Evolutionary conservation across 352 stramenopile genomes (phyloP), one percentile per base, ranked within the genome.

Genomic region (Phytophthora brassicae): DNA sequence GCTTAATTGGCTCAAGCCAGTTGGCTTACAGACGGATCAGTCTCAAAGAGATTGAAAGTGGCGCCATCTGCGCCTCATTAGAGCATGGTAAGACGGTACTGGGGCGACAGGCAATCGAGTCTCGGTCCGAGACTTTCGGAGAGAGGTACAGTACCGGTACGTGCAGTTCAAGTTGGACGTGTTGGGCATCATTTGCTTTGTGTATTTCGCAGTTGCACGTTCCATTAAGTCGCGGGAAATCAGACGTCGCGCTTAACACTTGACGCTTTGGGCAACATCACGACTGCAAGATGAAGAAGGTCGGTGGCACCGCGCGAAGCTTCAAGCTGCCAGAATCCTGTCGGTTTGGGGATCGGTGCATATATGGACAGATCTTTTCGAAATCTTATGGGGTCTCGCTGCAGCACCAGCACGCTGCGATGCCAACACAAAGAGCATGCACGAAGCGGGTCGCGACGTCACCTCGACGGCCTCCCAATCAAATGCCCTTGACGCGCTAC

Each of bases 151-250:
- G 29, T 35, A 35, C 29, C 9, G 11, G 11, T 39, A 6, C 11
- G n/a, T 39, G 33, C 6, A 9, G 33, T 39, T 39, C 33, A 39
- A n/a, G 33, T 39, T 39, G 4, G 26, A 31, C 39, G 44, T 61
- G 52, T 56, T 47, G 42, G 33, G 11, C 50, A 63, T 67, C 45
- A 68, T 64, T 64, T 58, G 52, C 29, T 58, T 68, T 17, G 60
- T 67, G 60, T 39, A 22, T 39, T 31, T 20, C 12, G 12, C 24
- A 45, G 31, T 22, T 59, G 51, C 49, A 14, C 14, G 47, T 55
- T 61, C 33, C 29, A 54, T 45, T 39, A 56, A 45, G 17, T 57
- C 56, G 52, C 35, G 11, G 48, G n/a, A 13, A 22, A 48, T 20
- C 12, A 28, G 46, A 42, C 8, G 35, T 14, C 4, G 17, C 31